Evolutionary conservation across 768 basidiomycete genomes (phyloP).

Genomic region (Mrakia blollopis): DNA sequence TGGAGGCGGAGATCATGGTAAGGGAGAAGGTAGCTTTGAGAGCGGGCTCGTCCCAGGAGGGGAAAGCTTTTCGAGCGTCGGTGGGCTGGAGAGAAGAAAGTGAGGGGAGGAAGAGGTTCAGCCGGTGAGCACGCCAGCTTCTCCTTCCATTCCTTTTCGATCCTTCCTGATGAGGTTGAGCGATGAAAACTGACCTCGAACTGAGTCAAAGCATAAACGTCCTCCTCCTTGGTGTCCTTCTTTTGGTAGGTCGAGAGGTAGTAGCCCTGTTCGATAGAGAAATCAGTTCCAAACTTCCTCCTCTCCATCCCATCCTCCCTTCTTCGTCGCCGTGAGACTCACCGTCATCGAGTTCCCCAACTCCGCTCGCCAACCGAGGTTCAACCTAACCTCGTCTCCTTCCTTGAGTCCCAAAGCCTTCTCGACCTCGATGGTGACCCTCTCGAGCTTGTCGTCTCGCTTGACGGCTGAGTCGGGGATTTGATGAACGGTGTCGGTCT

Average conservation of each 20-base stretch:
- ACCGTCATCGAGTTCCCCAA: conserved; percentile 72
- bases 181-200: not conserved
- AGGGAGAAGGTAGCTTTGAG: conserved; percentile 72
- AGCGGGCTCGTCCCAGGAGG: conserved; percentile 50
- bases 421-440: conserved; percentile 59
- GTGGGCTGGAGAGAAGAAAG: conserved; percentile 37
- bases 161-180: too few relatives aligned
- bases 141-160: too few relatives aligned
- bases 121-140: not conserved
- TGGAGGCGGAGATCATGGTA: conserved; percentile 70
- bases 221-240: conserved; percentile 50
- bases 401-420: conserved; percentile 49
- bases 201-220: not conserved
- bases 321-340: conserved; percentile 27
- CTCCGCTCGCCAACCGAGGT: conserved; percentile 61
- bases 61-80: conserved; percentile 29
- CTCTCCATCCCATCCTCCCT: not conserved
- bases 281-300: conserved; percentile 27
- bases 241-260: conserved; percentile 51
- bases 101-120: conserved; percentile 41
- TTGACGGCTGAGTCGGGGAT: conserved; percentile 49
- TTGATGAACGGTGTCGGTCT: conserved; percentile 47
- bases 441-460: conserved; percentile 61
- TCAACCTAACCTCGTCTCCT: conserved; percentile 52
- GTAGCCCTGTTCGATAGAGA: conserved; percentile 48